phyloP scores from a whole-genome alignment of 2,329 filamentous ascomycete genomes.

The Colletotrichum sp. region DNA sequence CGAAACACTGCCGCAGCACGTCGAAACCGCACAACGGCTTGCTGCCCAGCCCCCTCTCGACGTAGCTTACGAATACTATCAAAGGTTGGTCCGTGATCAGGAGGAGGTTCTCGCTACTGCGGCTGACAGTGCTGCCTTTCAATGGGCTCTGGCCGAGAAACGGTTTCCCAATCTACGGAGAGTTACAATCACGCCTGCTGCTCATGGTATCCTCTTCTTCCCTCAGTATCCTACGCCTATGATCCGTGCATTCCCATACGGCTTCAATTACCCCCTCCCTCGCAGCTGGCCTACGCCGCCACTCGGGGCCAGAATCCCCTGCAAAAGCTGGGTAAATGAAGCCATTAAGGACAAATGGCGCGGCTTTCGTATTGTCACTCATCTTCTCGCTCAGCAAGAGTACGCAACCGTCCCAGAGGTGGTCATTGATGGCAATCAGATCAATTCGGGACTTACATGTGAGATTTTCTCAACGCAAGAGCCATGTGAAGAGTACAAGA shows the following conservation, averaged over 20 bases:
- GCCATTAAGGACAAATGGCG: constrained; percentile 29
- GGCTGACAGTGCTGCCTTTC: constrained; percentile 34
- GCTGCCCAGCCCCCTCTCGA: neutral
- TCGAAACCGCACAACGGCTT: neutral
- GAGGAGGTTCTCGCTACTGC: constrained; percentile 3
- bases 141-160: constrained; percentile 28
- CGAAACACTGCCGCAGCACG: neutral
- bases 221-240: constrained; percentile 48
- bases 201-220: constrained; percentile 37
- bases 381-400: constrained; percentile 25
- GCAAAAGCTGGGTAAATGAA: constrained; percentile 4
- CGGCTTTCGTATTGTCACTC: constrained; percentile 33
- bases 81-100: neutral
- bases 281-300: constrained; percentile 30
- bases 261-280: constrained; percentile 43
- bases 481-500: constrained; percentile 26
- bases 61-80: neutral
- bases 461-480: constrained; percentile 29
- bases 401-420: constrained; percentile 35
- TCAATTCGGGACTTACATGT: constrained; percentile 34
- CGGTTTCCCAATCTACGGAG: constrained; percentile 38
- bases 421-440: constrained; percentile 31
- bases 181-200: constrained; percentile 42
- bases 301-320: neutral
- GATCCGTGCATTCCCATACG: constrained; percentile 40